These are phyloP conservation scores for Podaxis mareebaensis DNA, from an alignment of 768 basidiomycete species.

Conservation along the genomic window DNA sequence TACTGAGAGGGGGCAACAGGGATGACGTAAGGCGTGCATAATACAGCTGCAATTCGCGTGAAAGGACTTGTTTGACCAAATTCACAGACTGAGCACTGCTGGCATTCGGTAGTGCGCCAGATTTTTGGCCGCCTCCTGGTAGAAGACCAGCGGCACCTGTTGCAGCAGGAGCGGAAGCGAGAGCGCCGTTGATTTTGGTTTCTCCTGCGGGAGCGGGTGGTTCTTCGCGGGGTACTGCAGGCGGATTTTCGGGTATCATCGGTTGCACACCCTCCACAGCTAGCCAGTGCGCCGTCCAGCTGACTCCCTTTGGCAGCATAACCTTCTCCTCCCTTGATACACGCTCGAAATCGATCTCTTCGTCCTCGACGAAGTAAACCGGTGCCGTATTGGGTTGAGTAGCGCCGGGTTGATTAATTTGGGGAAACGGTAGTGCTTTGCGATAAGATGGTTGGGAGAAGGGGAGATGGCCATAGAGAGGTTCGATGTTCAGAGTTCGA, in stretches of 20 bases:
- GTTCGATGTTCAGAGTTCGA: constrained; percentile 94
- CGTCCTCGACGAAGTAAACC: constrained; percentile 94
- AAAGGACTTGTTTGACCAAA: constrained; percentile 89
- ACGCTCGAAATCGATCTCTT: constrained; percentile 95
- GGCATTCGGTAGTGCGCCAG: constrained; percentile 24
- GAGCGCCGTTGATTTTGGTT: constrained; percentile 12
- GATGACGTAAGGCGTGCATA: constrained; percentile 89
- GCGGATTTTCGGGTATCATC: constrained; percentile 93
- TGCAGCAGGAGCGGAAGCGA: constrained; percentile 28
- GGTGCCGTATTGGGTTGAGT: constrained; percentile 52
- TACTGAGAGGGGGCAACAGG: constrained; percentile 60
- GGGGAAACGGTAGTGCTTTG: constrained; percentile 54
- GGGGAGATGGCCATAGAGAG: constrained; percentile 83
- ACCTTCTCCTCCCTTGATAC: constrained; percentile 87
- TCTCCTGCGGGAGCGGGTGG: constrained; percentile 20
- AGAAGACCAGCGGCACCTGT: constrained; percentile 25
- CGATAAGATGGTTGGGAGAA: constrained; percentile 65
- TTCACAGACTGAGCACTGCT: constrained; percentile 26
- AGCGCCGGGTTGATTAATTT: constrained; percentile 20
- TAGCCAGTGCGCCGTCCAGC: constrained; percentile 96
- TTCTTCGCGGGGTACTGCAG: constrained; percentile 65
- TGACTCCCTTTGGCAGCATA: constrained; percentile 74
- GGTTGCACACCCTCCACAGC: constrained; percentile 98
- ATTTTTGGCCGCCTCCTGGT: constrained; percentile 21
- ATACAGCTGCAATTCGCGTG: constrained; percentile 92